Evolutionary conservation across 2,329 filamentous ascomycete genomes (phyloP).

Genomic region (Fusarium liriodendri): DNA sequence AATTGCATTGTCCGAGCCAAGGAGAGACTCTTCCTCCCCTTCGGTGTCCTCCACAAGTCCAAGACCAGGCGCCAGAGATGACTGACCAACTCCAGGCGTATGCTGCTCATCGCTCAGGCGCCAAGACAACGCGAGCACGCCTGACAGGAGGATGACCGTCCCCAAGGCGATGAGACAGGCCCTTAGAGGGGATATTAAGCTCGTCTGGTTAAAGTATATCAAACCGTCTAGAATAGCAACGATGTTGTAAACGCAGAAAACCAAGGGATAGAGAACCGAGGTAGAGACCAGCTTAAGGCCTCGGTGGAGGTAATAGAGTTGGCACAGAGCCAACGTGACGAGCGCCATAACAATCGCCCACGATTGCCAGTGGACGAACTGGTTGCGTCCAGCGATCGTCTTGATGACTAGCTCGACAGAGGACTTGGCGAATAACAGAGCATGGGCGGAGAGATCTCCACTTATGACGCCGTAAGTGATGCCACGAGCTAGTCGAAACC

Average conservation of each 20-base stretch:
- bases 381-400: constrained; percentile 87
- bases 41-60: constrained; percentile 80
- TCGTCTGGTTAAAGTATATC: constrained; percentile 94
- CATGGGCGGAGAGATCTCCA: constrained; percentile 93
- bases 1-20: constrained; percentile 58
- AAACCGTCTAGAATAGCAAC: constrained; percentile 96
- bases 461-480: constrained; percentile 91
- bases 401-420: constrained; percentile 92
- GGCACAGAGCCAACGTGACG: constrained; percentile 83
- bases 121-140: constrained; percentile 94
- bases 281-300: constrained; percentile 96
- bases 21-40: constrained; percentile 67
- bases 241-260: constrained; percentile 99
- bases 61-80: constrained; percentile 82
- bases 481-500: constrained; percentile 81
- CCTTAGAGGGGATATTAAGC: constrained; percentile 79
- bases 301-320: constrained; percentile 94
- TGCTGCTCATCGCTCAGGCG: constrained; percentile 83
- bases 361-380: constrained; percentile 95
- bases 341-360: constrained; percentile 91
- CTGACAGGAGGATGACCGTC: constrained; percentile 84
- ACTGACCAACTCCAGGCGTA: constrained; percentile 69
- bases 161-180: constrained; percentile 87
- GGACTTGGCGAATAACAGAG: constrained; percentile 92
- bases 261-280: constrained; percentile 93